Evolutionary conservation across 768 basidiomycete species (phyloP).

Genomic region (Scleroderma bovista): DNA sequence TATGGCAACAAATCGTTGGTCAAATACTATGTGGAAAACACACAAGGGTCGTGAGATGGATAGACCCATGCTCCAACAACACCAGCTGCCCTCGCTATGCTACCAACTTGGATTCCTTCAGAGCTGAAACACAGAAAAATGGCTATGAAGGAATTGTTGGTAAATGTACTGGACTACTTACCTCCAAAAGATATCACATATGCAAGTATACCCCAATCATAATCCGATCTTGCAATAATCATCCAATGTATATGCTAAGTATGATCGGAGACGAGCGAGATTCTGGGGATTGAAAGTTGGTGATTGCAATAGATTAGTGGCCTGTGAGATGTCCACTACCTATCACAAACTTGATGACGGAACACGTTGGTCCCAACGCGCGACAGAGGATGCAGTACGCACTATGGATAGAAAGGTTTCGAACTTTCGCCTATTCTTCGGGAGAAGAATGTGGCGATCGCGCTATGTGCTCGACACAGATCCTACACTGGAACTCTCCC

Average conservation of each 20-base stretch:
- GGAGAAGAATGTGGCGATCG: slow-evolving; percentile 11
- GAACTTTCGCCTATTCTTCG: slow-evolving; percentile 31
- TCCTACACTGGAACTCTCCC: slow-evolving; percentile 34
- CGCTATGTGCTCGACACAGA: slow-evolving; percentile 35
- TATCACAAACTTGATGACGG: slow-evolving; percentile 41
- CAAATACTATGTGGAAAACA: not conserved
- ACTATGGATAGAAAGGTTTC: slow-evolving; percentile 38
- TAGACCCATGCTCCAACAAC: slow-evolving; percentile 68
- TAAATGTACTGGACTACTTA: slow-evolving; percentile 20
- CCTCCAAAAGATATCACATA: slow-evolving; percentile 36
- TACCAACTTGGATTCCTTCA: slow-evolving; percentile 63
- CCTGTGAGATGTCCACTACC: slow-evolving; percentile 38
- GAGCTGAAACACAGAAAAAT: slow-evolving; percentile 37
- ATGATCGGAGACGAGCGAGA: slow-evolving; percentile 42
- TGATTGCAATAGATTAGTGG: slow-evolving; percentile 32
- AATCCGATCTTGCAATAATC: slow-evolving; percentile 29
- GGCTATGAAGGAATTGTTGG: not conserved
- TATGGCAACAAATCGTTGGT: slow-evolving; percentile 14
- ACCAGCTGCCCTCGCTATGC: slow-evolving; percentile 60
- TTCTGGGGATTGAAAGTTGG: slow-evolving; percentile 23
- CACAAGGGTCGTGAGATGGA: slow-evolving; percentile 51
- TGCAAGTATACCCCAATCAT: slow-evolving; percentile 56
- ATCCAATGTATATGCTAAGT: slow-evolving; percentile 42
- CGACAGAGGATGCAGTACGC: slow-evolving; percentile 30
- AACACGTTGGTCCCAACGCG: slow-evolving; percentile 12